Evolutionary conservation across 2,329 filamentous ascomycete genomes (phyloP).

Genomic region (Claviceps sp.): DNA sequence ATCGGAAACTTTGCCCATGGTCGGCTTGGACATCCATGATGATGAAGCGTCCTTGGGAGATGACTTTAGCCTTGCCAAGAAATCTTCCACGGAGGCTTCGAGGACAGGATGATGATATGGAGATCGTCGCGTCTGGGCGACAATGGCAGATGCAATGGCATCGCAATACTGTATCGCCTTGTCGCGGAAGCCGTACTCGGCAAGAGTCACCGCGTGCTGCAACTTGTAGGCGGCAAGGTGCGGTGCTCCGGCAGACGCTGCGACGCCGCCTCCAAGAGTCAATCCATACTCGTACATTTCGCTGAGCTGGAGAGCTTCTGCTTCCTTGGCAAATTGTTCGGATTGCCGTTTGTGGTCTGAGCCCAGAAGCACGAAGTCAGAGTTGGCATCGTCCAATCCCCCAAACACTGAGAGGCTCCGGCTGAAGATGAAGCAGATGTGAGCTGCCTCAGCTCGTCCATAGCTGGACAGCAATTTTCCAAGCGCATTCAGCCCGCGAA

Average conservation of each 20-base stretch:
- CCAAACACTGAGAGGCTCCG: constrained; percentile 57
- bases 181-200: constrained; percentile 67
- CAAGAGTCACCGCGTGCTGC: constrained; percentile 70
- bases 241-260: constrained; percentile 47
- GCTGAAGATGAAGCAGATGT: constrained; percentile 87
- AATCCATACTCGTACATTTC: constrained; percentile 90
- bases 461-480: constrained; percentile 76
- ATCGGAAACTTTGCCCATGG: constrained; percentile 88
- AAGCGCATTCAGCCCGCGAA: constrained; percentile 62
- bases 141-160: constrained; percentile 61
- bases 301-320: constrained; percentile 82
- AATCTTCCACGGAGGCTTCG: constrained; percentile 66
- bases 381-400: constrained; percentile 67
- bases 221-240: constrained; percentile 88
- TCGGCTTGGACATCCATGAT: constrained; percentile 90
- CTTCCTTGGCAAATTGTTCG: constrained; percentile 62
- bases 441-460: constrained; percentile 78
- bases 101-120: constrained; percentile 73
- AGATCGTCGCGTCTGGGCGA: constrained; percentile 68
- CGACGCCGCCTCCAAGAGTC: constrained; percentile 48
- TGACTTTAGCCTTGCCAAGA: constrained; percentile 70
- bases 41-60: constrained; percentile 68
- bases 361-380: constrained; percentile 72
- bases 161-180: constrained; percentile 92
- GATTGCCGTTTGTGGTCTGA: constrained; percentile 64